phyloP scores from a whole-genome alignment of 805 yeast species.

The Myxozyma melibiosi region DNA sequence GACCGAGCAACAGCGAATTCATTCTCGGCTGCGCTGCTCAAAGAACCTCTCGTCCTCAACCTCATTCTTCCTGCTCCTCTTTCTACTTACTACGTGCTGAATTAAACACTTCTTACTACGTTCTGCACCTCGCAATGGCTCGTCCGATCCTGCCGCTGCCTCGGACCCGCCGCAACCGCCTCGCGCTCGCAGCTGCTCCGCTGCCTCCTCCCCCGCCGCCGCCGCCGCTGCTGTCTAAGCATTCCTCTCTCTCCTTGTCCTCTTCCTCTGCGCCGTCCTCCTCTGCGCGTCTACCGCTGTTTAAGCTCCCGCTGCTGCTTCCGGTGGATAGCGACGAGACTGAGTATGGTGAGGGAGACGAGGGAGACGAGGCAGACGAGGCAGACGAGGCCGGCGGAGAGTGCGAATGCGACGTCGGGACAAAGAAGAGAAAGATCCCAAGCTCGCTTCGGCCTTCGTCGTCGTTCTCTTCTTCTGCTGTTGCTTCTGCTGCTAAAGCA shows the following conservation, averaged over 20 bases:
- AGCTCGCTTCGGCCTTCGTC: constrained; percentile 1
- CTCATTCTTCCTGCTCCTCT: not conserved
- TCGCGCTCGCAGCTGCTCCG: constrained; percentile 4
- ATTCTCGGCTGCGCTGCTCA: no score
- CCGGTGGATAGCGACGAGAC: constrained; percentile 7
- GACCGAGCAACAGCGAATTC: not conserved
- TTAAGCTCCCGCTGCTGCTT: constrained; percentile 22
- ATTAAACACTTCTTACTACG: no score
- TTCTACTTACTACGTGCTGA: no score
- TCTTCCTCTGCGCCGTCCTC: no score
- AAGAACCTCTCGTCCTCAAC: not conserved
- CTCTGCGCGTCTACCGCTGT: constrained; percentile 14
- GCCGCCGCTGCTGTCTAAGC: no score
- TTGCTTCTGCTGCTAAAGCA: not conserved
- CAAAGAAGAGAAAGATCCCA: constrained; percentile 14
- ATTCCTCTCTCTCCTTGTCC: no score
- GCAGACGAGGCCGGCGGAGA: not conserved
- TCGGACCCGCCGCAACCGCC: constrained; percentile 11
- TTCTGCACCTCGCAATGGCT: constrained; percentile 3
- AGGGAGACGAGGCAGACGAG: no score
- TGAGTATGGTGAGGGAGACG: constrained; percentile 1
- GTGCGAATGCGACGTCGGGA: constrained; percentile 13
- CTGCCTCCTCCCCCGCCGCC: constrained; percentile 1
- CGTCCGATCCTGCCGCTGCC: constrained; percentile 31
- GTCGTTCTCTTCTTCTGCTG: constrained; percentile 2